Percentiles rank a stretch among this genome's conserved stretches.
phyloP scores from a whole-genome alignment of 352 stramenopile genomes.

The Albugo candida region DNA sequence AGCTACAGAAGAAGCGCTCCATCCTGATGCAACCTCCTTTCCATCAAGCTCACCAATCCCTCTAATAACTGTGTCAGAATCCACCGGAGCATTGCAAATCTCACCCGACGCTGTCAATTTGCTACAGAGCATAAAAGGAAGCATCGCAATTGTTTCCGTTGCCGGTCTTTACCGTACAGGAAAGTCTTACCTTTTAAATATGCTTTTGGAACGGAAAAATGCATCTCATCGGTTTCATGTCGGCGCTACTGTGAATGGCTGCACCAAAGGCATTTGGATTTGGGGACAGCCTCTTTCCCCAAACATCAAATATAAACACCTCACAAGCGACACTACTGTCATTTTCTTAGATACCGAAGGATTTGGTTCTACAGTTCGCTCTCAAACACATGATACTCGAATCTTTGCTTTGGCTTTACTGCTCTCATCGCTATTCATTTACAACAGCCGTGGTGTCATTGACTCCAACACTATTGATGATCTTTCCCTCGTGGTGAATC shows the following conservation, averaged over 20 bases:
- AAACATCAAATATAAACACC: background rate
- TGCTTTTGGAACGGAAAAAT: conserved; percentile 25
- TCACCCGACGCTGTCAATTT: conserved; percentile 31
- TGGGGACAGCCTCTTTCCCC: conserved; percentile 49
- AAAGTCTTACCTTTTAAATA: conserved; percentile 66
- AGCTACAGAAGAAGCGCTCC: no score
- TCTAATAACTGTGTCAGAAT: conserved; percentile 51
- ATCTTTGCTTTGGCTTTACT: conserved; percentile 80
- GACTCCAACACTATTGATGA: conserved; percentile 79
- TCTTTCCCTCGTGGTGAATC: conserved; percentile 79
- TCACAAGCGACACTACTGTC: conserved; percentile 36
- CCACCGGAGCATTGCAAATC: conserved; percentile 35
- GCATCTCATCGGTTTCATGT: conserved; percentile 53
- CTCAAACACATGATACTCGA: conserved; percentile 78
- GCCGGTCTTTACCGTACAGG: conserved; percentile 56
- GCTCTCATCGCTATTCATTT: conserved; percentile 75
- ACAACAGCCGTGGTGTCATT: conserved; percentile 82
- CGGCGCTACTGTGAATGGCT: conserved; percentile 46
- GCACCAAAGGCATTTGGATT: conserved; percentile 82
- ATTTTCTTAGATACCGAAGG: conserved; percentile 83
- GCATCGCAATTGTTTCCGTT: conserved; percentile 46
- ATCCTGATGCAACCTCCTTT: no score
- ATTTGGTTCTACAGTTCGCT: conserved; percentile 57
- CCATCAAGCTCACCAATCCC: conserved; percentile 16
- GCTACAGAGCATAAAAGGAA: conserved; percentile 31